These are phyloP conservation scores for Mycena sanguinolenta DNA, from an alignment of 768 basidiomycete genomes.

Conservation along the genomic window DNA sequence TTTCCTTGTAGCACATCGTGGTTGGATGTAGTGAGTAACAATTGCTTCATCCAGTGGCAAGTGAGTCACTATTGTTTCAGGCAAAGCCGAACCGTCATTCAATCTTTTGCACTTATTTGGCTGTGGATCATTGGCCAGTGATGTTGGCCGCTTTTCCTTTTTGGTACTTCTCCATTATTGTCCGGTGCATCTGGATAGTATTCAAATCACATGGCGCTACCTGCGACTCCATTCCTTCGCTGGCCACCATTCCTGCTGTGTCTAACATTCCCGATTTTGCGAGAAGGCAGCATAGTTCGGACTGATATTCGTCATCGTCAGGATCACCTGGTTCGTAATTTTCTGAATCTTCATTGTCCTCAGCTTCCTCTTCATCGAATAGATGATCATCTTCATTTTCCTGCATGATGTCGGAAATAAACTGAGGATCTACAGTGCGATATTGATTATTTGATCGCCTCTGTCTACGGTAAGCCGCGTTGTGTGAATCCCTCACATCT, in stretches of 20 bases:
- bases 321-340: not conserved
- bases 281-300: not conserved
- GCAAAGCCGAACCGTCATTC: not conserved
- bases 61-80: not conserved
- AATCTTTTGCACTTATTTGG: not conserved
- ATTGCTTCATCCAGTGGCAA: not conserved
- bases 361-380: not conserved
- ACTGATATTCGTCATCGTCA: not conserved
- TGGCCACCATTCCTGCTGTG: not conserved
- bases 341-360: not conserved
- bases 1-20: not conserved
- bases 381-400: not conserved
- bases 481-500: constrained; percentile 3
- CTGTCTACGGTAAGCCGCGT: not conserved
- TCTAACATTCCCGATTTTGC: not conserved
- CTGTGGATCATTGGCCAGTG: not conserved
- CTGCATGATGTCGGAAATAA: not conserved
- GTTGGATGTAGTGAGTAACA: not conserved
- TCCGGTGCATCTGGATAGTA: not conserved
- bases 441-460: not conserved
- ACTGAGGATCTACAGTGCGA: not conserved
- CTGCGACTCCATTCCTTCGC: not conserved
- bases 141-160: not conserved
- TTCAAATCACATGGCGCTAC: not conserved
- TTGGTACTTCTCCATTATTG: not conserved